These are phyloP conservation scores for Globisporangium rhizosaccharum DNA, from an alignment of 352 stramenopile genomes.

Conservation along the genomic window DNA sequence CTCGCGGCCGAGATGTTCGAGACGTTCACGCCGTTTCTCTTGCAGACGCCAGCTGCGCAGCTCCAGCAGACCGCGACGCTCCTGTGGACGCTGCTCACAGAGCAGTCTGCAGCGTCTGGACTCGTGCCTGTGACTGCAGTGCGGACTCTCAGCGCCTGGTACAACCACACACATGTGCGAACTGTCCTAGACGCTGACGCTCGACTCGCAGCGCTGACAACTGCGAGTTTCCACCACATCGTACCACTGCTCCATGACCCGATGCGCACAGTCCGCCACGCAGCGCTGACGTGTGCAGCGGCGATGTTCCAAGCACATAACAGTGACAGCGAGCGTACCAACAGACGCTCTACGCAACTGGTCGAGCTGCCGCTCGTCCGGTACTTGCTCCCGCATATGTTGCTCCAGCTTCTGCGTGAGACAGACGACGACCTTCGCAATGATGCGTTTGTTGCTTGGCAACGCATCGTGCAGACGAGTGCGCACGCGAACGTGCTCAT, in stretches of 20 bases:
- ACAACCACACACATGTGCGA: slow-evolving; percentile 21
- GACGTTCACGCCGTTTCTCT: slow-evolving; percentile 31
- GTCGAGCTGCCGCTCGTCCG: slow-evolving; percentile 9
- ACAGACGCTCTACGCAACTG: not conserved
- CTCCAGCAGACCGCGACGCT: slow-evolving; percentile 24
- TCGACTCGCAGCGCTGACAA: slow-evolving; percentile 17
- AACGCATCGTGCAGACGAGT: slow-evolving; percentile 24
- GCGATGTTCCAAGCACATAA: slow-evolving; percentile 26
- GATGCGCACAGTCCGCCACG: slow-evolving; percentile 28
- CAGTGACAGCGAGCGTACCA: not conserved
- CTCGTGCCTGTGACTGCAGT: slow-evolving; percentile 30
- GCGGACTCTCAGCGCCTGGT: slow-evolving; percentile 36
- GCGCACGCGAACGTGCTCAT: slow-evolving; percentile 20
- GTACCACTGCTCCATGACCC: slow-evolving; percentile 63
- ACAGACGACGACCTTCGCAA: slow-evolving; percentile 20
- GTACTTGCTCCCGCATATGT: slow-evolving; percentile 44
- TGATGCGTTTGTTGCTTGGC: slow-evolving; percentile 37
- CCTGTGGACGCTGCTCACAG: slow-evolving; percentile 35
- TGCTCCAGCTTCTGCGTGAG: slow-evolving; percentile 62
- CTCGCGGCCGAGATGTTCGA: slow-evolving; percentile 51
- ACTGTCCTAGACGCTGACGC: slow-evolving; percentile 21
- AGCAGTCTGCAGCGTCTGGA: slow-evolving; percentile 16
- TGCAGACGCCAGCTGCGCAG: slow-evolving; percentile 10
- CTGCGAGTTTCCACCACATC: slow-evolving; percentile 27
- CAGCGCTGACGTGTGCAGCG: slow-evolving; percentile 40